Conservation (phyloP, 2,329 filamentous ascomycete genomes). For the Nemania bipapillata region DNA sequence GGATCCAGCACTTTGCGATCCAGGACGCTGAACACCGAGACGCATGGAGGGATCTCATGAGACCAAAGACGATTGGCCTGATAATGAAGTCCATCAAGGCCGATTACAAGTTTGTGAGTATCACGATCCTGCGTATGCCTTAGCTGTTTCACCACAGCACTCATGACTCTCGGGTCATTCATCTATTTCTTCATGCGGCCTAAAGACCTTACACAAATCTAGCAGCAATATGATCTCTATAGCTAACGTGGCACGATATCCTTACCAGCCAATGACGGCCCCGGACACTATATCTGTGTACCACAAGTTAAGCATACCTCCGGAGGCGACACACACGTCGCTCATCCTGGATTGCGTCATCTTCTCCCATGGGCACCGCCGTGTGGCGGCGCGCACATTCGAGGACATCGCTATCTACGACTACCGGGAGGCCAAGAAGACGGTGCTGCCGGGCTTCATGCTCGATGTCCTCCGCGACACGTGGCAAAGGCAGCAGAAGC, state of each 20-base stretch:
- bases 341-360: constrained; percentile 72
- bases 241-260: constrained; percentile 15
- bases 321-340: constrained; percentile 56
- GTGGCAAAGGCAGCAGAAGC: constrained; percentile 70
- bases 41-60: constrained; percentile 76
- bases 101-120: constrained; percentile 85
- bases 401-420: constrained; percentile 87
- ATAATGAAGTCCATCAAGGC: constrained; percentile 83
- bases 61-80: constrained; percentile 72
- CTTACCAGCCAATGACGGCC: constrained; percentile 78
- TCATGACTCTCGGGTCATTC: background rate
- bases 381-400: constrained; percentile 76
- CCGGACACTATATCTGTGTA: constrained; percentile 86
- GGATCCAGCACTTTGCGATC: constrained; percentile 75
- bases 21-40: constrained; percentile 69
- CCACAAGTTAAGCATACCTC: constrained; percentile 74
- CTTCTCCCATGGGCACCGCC: constrained; percentile 77
- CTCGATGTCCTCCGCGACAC: constrained; percentile 67
- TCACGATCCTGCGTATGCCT: background rate
- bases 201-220: background rate
- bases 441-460: constrained; percentile 69
- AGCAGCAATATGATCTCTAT: background rate
- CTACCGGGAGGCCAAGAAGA: constrained; percentile 69
- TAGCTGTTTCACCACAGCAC: background rate
- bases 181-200: background rate